Evolutionary conservation across 2,329 filamentous ascomycete genomes (phyloP).

Genomic region (Graphilbum fragrans): DNA sequence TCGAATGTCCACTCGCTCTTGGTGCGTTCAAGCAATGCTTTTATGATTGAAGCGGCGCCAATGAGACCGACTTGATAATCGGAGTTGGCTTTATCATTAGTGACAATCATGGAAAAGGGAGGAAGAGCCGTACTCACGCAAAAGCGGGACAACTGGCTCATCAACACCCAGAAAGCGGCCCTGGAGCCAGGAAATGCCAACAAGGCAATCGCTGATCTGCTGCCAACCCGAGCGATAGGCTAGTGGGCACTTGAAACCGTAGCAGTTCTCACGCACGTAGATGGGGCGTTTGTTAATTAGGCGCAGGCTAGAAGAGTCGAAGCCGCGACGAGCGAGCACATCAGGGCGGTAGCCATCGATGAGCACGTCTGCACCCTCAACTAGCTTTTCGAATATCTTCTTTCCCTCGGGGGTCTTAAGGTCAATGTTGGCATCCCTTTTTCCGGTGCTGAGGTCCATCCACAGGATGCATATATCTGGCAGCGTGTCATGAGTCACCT

Average conservation of each 20-base stretch:
- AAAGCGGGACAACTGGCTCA: constrained; percentile 54
- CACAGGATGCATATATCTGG: constrained; percentile 25
- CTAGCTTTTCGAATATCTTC: constrained; percentile 17
- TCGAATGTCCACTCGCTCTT: background rate
- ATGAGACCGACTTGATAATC: background rate
- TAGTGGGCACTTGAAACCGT: constrained; percentile 33
- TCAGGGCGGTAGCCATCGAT: constrained; percentile 37
- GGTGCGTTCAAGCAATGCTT: background rate
- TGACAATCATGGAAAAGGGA: no score
- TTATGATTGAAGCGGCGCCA: background rate
- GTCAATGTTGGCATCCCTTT: constrained; percentile 31
- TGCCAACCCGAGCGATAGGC: constrained; percentile 33
- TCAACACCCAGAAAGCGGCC: constrained; percentile 47
- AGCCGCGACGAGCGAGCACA: constrained; percentile 25
- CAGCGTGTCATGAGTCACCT: constrained; percentile 26
- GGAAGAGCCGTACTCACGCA: constrained; percentile 18
- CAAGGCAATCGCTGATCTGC: constrained; percentile 30
- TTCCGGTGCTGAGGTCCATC: constrained; percentile 28
- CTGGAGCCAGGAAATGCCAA: constrained; percentile 48
- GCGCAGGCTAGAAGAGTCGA: constrained; percentile 25
- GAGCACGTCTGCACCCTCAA: constrained; percentile 35
- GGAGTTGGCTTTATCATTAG: background rate
- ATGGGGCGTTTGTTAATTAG: constrained; percentile 26
- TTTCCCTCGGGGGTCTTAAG: constrained; percentile 26
- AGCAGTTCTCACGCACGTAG: constrained; percentile 35